Conservation (phyloP, 176 grass and related monocot genomes). For the Triticum dicoccoides region DNA sequence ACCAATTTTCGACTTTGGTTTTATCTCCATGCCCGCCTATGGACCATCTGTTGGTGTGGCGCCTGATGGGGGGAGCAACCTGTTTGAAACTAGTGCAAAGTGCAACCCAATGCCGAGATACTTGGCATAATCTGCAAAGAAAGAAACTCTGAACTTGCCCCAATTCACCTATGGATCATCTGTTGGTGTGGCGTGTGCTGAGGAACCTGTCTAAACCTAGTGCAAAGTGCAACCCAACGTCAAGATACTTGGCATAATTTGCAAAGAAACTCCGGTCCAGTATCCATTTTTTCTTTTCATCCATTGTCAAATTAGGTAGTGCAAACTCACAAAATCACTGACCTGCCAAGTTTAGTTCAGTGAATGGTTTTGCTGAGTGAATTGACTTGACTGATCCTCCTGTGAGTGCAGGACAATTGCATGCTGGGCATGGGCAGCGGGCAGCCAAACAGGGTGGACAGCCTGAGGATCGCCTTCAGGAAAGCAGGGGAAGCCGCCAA, state of each 20-base stretch:
- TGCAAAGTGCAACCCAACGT: background rate
- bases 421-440: conserved; percentile 98
- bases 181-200: background rate
- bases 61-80: background rate
- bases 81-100: background rate
- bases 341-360: background rate
- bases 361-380: background rate
- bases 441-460: conserved; percentile 81
- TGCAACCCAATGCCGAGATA: background rate
- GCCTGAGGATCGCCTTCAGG: conserved; percentile 74
- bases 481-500: conserved; percentile 90
- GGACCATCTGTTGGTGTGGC: background rate
- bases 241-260: background rate
- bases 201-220: background rate
- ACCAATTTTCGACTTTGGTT: background rate
- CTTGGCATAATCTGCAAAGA: background rate
- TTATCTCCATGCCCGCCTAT: background rate
- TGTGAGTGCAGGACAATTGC: conserved; percentile 60
- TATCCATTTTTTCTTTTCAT: background rate
- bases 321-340: background rate
- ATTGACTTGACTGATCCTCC: background rate
- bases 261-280: background rate
- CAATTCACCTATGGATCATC: background rate
- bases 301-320: background rate
- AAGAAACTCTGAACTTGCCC: background rate